Base-by-base conservation (phyloP, 192 early-diverging fungal species). In the Diversispora eburnea region DNA sequence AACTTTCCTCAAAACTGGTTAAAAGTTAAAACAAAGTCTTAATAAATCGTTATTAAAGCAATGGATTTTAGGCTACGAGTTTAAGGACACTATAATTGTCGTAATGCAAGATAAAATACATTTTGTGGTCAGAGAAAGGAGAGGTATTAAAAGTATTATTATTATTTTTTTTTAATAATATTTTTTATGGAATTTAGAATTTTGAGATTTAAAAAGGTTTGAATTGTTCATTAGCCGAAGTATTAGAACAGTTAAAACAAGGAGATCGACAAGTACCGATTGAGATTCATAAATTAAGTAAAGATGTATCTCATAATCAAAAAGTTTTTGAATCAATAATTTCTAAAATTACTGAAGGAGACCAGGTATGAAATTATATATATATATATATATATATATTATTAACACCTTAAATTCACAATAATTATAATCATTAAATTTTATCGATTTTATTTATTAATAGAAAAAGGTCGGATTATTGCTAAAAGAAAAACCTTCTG, bases 41-140 rank as follows among this genome's bases (percentile, higher is more conserved):
- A 42, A 33, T 72, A 25, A 19, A 22, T 46, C 62, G 15, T 43
- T n/a, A 6, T 8, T 57, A 20, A 82, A 99, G 88, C 89, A 87
- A 58, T 99, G 96, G 96, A 84, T 96, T 63, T 84, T 96, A 55
- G 95, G 95, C 51, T 92, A 94, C 73, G 96, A 98, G 77, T 92
- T 96, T 70, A 86, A 90, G 3, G 92, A 98, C 67, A 94, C 94
- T 5, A 78, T 96, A 25, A 86, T 94, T 19, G 64, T 95, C 46
- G 82, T 96, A 51, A 91, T 91, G 17, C 84, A 80, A 42, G 88
- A 89, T 76, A 92, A 90, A 75, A 75, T 94, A 19, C 86, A 89
- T 20, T 84, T 99, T 75, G 76, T 95, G 8, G 91, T 92, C 15
- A 91, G 90, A 69, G 81, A 77, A 55, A 95, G 91, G 74, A 97